A percentile compares a stretch with the other conserved stretches of the same genome.
These are phyloP conservation scores for Trichoderma gamsii DNA, from an alignment of 495 filamentous ascomycete species.

Conservation along the genomic window DNA sequence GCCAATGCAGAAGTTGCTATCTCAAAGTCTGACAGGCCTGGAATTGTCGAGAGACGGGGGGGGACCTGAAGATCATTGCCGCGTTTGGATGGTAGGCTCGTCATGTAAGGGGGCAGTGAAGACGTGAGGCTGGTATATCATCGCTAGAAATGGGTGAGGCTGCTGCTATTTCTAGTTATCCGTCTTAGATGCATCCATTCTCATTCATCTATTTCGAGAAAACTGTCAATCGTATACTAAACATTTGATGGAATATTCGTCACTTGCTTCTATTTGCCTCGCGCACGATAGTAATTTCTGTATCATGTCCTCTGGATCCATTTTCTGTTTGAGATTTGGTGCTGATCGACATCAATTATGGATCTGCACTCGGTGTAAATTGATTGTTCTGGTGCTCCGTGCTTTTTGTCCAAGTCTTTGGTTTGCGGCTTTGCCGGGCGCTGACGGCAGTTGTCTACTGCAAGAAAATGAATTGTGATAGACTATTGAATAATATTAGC, in stretches of 20 bases:
- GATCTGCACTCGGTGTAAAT: neutral
- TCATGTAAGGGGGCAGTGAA: neutral
- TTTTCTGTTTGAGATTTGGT: slow-evolving; percentile 1
- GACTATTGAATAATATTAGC: no score
- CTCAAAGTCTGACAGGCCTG: slow-evolving; percentile 4
- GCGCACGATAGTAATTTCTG: neutral
- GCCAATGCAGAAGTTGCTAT: neutral
- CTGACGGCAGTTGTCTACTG: neutral
- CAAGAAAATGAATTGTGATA: no score
- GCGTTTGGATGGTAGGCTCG: neutral
- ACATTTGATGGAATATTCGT: no score
- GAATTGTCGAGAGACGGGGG: neutral
- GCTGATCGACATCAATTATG: slow-evolving; percentile 1
- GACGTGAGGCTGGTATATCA: neutral
- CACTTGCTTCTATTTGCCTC: neutral
- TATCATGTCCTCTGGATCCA: neutral
- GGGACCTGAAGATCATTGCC: slow-evolving; percentile 8
- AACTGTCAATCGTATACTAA: no score
- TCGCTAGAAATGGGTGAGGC: neutral
- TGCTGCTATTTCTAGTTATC: neutral
- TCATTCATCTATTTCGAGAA: no score
- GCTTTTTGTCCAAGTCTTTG: neutral
- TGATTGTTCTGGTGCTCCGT: neutral
- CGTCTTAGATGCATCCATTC: neutral
- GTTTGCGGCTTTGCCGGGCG: neutral